Conservation (phyloP, 2,329 filamentous ascomycete species). For the Laburnicola sp. region DNA sequence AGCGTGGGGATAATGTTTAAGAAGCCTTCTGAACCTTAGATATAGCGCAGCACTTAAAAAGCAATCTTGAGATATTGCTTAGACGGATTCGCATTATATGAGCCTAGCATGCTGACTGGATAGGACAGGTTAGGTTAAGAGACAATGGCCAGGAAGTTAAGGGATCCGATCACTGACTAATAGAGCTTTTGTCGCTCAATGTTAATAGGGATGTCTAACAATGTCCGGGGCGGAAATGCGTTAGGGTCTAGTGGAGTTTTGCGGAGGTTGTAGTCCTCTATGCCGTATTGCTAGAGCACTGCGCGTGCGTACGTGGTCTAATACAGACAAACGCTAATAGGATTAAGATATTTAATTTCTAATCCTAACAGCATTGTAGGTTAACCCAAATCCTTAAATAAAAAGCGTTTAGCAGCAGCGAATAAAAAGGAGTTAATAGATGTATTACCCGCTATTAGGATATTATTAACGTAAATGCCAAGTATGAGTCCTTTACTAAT, state of each 20-base stretch:
- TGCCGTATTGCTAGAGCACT: slow-evolving; percentile 3
- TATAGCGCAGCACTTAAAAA: background rate
- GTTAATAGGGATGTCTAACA: background rate
- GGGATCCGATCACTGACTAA: slow-evolving; percentile 11
- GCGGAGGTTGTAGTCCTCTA: slow-evolving; percentile 5
- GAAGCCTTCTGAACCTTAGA: background rate
- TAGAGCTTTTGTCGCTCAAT: background rate
- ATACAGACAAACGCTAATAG: background rate
- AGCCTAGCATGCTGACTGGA: slow-evolving; percentile 6
- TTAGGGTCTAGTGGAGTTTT: slow-evolving; percentile 10
- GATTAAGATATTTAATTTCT: slow-evolving; percentile 6
- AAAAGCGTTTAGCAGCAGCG: slow-evolving; percentile 1
- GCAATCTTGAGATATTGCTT: background rate
- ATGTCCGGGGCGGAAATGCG: background rate
- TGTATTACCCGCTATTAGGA: background rate
- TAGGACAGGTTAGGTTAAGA: slow-evolving; percentile 2
- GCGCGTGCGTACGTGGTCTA: slow-evolving; percentile 2
- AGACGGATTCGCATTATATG: slow-evolving; percentile 9
- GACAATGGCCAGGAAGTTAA: slow-evolving; percentile 13
- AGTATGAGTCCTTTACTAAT: slow-evolving; percentile 4
- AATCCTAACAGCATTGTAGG: slow-evolving; percentile 6
- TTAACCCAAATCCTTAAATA: slow-evolving; percentile 12
- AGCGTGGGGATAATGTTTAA: background rate
- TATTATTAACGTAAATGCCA: slow-evolving; percentile 19
- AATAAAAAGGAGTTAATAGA: background rate